Evolutionary conservation across 371 early-diverging fungal genomes (phyloP).

Genomic region (Mucor indicus): DNA sequence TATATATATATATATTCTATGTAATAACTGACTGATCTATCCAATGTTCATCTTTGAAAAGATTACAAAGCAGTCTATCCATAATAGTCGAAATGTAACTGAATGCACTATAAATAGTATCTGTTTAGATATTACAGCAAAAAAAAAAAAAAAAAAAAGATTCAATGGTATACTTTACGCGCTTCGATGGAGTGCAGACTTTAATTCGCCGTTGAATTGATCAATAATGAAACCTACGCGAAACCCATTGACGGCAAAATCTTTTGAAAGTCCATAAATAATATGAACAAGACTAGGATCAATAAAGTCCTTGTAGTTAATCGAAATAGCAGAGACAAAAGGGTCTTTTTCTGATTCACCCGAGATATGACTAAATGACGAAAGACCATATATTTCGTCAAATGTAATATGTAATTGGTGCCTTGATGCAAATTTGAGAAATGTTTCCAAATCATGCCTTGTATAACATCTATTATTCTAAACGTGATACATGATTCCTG

Average conservation of each 20-base stretch:
- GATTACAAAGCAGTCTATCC: conserved; percentile 51
- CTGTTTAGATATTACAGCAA: conserved; percentile 21
- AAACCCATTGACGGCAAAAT: conserved; percentile 72
- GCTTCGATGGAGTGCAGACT: conserved; percentile 33
- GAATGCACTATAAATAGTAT: conserved; percentile 8
- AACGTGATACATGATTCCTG: not conserved
- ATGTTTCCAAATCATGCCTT: conserved; percentile 45
- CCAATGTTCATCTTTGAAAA: conserved; percentile 55
- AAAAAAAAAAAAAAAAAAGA: not conserved
- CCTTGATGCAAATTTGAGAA: conserved; percentile 57
- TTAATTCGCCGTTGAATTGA: conserved; percentile 57
- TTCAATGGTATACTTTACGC: no score
- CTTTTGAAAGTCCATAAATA: conserved; percentile 78
- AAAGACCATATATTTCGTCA: conserved; percentile 85
- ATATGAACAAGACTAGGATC: conserved; percentile 64
- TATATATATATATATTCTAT: not conserved
- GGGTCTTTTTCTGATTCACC: not conserved
- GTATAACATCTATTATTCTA: conserved; percentile 43
- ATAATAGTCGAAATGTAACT: conserved; percentile 54
- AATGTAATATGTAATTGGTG: conserved; percentile 68
- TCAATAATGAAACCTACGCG: conserved; percentile 63
- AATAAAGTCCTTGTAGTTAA: conserved; percentile 52
- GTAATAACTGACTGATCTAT: conserved; percentile 43
- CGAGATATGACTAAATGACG: conserved; percentile 48
- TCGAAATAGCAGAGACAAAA: conserved; percentile 39